These are phyloP conservation scores for Scleroderma citrinum DNA, from an alignment of 768 basidiomycete species.

Conservation along the genomic window DNA sequence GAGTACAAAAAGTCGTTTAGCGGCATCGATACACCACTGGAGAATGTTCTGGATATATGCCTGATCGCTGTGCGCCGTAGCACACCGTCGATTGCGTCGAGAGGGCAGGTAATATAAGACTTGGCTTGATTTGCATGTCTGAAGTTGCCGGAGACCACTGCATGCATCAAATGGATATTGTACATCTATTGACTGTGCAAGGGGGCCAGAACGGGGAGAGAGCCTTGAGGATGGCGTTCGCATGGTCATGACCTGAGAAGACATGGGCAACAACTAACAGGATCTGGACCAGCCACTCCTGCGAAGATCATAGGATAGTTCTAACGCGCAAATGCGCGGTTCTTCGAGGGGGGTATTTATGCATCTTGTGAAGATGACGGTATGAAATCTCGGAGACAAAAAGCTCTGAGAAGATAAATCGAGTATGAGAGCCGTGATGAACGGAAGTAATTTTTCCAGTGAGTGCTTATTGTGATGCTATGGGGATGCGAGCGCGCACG, in stretches of 20 bases:
- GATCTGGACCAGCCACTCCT: constrained; percentile 28
- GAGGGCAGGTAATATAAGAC: neutral
- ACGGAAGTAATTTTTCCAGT: constrained; percentile 6
- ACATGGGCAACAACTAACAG: constrained; percentile 10
- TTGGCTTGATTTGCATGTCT: neutral
- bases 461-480: constrained; percentile 26
- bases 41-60: neutral
- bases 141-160: constrained; percentile 7
- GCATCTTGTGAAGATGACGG: constrained; percentile 4
- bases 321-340: constrained; percentile 4
- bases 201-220: constrained; percentile 23
- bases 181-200: constrained; percentile 14
- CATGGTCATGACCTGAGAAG: constrained; percentile 20
- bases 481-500: constrained; percentile 11
- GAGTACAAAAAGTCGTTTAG: neutral
- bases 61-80: neutral
- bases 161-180: constrained; percentile 4
- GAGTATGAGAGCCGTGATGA: neutral
- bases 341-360: constrained; percentile 17
- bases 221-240: constrained; percentile 17
- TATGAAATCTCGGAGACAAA: constrained; percentile 15
- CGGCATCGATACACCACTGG: neutral
- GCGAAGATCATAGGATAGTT: constrained; percentile 9
- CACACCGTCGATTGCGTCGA: neutral
- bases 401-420: constrained; percentile 2